phyloP scores from a whole-genome alignment of 2,329 filamentous ascomycete species.

The Neoarthrinium moseri region DNA sequence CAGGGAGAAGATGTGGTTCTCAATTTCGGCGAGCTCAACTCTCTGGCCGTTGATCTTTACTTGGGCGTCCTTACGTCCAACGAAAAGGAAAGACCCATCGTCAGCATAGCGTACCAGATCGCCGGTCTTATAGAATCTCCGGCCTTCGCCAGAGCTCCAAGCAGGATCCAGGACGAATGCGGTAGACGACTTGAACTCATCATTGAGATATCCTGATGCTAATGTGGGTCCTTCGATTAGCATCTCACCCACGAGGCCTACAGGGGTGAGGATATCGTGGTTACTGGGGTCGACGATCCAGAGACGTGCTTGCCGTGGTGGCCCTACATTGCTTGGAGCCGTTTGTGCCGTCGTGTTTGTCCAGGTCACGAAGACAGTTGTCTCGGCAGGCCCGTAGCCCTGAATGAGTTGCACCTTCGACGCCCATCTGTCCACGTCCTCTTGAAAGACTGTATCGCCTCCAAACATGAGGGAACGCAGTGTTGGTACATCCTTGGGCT shows the following conservation, averaged over 20 bases:
- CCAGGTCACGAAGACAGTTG: conserved; percentile 1
- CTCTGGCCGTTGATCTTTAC: conserved; percentile 11
- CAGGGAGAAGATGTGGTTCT: conserved; percentile 9
- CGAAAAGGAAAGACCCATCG: conserved; percentile 27
- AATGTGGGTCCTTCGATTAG: conserved; percentile 13
- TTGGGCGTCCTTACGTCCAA: conserved; percentile 11
- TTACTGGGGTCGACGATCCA: conserved; percentile 14
- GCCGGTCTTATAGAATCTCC: conserved; percentile 36
- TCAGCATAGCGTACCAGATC: conserved; percentile 34
- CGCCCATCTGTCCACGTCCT: conserved; percentile 7
- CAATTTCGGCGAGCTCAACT: conserved; percentile 11
- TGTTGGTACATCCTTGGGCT: conserved; percentile 6
- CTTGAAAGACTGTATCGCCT: conserved; percentile 4
- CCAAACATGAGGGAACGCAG: conserved; percentile 7
- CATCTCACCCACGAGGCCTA: conserved; percentile 15
- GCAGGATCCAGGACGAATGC: conserved; percentile 10
- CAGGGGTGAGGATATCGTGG: conserved; percentile 10
- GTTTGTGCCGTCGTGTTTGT: background rate
- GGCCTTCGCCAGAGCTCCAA: conserved; percentile 11
- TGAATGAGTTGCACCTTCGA: background rate
- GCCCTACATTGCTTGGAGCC: conserved; percentile 3
- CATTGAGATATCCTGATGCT: conserved; percentile 13
- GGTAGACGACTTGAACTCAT: conserved; percentile 11
- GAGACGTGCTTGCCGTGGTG: background rate
- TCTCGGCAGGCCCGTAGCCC: conserved; percentile 6